Conservation (phyloP, 192 early-diverging fungal genomes). For the Entophlyctis luteolus region DNA sequence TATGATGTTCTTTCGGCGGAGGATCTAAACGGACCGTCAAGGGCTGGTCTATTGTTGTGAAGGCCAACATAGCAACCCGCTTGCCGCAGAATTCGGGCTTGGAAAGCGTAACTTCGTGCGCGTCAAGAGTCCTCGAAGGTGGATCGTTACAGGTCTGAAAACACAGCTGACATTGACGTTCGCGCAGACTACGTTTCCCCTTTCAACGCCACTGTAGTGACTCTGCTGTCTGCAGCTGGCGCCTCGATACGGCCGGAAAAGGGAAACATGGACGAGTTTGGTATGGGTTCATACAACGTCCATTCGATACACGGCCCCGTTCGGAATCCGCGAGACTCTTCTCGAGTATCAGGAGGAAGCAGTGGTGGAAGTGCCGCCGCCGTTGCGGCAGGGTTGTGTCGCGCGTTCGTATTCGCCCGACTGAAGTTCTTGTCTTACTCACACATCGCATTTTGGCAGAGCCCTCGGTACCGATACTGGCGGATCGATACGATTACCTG, state of each 20-base stretch:
- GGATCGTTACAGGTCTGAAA: slow-evolving; percentile 7
- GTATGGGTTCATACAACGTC: slow-evolving; percentile 74
- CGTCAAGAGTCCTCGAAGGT: slow-evolving; percentile 64
- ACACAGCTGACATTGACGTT: background rate
- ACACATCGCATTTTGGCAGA: slow-evolving; percentile 34
- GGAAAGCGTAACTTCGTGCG: slow-evolving; percentile 53
- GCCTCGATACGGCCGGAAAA: slow-evolving; percentile 64
- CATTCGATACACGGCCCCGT: slow-evolving; percentile 44
- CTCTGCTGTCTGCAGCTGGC: slow-evolving; percentile 57
- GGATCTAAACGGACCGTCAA: slow-evolving; percentile 44
- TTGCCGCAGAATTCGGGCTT: slow-evolving; percentile 43
- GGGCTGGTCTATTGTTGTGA: slow-evolving; percentile 68
- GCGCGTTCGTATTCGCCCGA: slow-evolving; percentile 51
- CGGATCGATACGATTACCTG: slow-evolving; percentile 89
- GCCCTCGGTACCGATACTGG: slow-evolving; percentile 93
- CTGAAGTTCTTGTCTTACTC: background rate
- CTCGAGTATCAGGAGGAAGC: slow-evolving; percentile 77
- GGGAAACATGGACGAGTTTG: slow-evolving; percentile 95
- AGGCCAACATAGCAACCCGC: slow-evolving; percentile 69
- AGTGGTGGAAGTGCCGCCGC: slow-evolving; percentile 89
- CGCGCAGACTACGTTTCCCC: slow-evolving; percentile 63
- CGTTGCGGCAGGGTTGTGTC: slow-evolving; percentile 76
- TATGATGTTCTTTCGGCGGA: background rate
- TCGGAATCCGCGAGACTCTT: slow-evolving; percentile 20
- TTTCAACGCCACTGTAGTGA: slow-evolving; percentile 69